A percentile compares a stretch with the other conserved stretches of the same genome.
phyloP scores from a whole-genome alignment of 148 eudicot genomes.

The Vaccinium corymbosum region DNA sequence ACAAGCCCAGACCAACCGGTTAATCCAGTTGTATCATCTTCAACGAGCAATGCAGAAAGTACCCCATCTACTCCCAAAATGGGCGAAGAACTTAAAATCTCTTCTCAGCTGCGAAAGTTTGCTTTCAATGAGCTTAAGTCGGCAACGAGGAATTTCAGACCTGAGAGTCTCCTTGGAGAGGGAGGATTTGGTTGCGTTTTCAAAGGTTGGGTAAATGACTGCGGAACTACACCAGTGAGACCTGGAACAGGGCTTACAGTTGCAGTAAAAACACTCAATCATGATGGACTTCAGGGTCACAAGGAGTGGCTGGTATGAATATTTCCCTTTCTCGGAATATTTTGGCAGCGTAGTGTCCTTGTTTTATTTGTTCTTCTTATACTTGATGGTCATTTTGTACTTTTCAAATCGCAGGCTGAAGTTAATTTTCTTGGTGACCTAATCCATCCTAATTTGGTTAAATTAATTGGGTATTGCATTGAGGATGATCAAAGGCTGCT shows the following conservation, averaged over 20 bases:
- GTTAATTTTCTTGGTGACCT: slow-evolving; percentile 49
- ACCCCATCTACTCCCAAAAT: slow-evolving; percentile 21
- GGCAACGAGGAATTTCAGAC: slow-evolving; percentile 47
- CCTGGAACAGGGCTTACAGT: slow-evolving; percentile 44
- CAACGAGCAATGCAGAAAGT: slow-evolving; percentile 44
- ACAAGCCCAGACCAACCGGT: slow-evolving; percentile 38
- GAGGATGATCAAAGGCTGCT: slow-evolving; percentile 51
- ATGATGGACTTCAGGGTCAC: slow-evolving; percentile 55
- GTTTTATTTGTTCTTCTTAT: slow-evolving; percentile 4
- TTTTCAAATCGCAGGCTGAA: slow-evolving; percentile 36
- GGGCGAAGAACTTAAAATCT: slow-evolving; percentile 36
- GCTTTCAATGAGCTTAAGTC: slow-evolving; percentile 38
- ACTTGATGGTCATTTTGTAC: background rate
- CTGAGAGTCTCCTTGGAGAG: slow-evolving; percentile 52
- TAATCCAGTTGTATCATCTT: slow-evolving; percentile 39
- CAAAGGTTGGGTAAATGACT: slow-evolving; percentile 48
- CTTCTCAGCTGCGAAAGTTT: slow-evolving; percentile 50
- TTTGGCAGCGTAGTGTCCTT: background rate
- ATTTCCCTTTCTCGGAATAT: background rate
- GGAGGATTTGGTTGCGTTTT: slow-evolving; percentile 56
- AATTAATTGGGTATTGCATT: slow-evolving; percentile 43
- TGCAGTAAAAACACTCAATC: slow-evolving; percentile 51
- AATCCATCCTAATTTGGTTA: slow-evolving; percentile 45
- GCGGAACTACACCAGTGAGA: slow-evolving; percentile 38
- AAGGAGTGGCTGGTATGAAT: slow-evolving; percentile 48